Evolutionary conservation across 257 asterid genomes (phyloP), one percentile per base, ranked within the genome.

Genomic region (Schizonepeta tenuifolia): DNA sequence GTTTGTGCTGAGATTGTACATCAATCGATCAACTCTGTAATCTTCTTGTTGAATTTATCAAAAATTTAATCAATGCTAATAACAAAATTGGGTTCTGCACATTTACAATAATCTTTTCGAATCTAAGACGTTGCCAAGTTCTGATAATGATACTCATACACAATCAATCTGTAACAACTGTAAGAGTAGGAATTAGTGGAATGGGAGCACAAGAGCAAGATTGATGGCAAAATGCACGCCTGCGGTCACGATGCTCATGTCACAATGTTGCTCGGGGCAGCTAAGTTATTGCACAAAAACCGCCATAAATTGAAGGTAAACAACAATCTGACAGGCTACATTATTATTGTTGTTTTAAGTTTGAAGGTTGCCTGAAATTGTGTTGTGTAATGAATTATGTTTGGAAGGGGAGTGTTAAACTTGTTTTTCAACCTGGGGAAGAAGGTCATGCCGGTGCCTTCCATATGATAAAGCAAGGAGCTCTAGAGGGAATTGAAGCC

Each of bases 221-320:
- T 82, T 26, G 70, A 85, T 59, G 98, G 97, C 15, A 89, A 86
- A 84, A 93, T 93, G 98, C 97, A 90, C 70, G 97, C 98, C 5
- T 93, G 98, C 69, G 97, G 97, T 69, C 97, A 93, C 46, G 98
- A 93, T 75, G 95, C 93, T 79, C 98, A 93, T 73, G 83, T 84
- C 72, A 82, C 98, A 22, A 93, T 93, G 98, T 40, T 93, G 88
- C 95, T 93, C 47, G 98, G 98, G 76, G 98, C 98, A 46, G 98
- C 96, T 62, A 90, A 83, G 72, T 77, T 93, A 80, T 83, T 93
- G 54, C 95, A 89, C n/a, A 81, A 69, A 7, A 79, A 84, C 64
- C 86, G 79, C 28, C 44, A 89, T 72, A 85, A 76, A 65, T 79
- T 93, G 65, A 90, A 87, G 97, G 98, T 93, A 80, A 26, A 59